phyloP scores from a whole-genome alignment of 805 yeast genomes.

The Candida arabinofermentans region DNA sequence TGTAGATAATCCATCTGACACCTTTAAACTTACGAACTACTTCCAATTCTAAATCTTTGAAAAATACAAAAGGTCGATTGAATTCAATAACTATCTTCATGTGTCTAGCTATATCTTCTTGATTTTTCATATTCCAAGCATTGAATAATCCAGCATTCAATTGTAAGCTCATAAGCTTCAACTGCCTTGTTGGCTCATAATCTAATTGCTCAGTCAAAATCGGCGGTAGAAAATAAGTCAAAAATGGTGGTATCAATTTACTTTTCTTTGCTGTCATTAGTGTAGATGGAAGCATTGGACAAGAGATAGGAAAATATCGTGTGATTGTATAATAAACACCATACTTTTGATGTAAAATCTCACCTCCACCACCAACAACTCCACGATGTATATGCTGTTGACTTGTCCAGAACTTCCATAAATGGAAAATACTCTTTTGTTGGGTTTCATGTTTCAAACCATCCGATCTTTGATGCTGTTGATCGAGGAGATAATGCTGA shows the following conservation, averaged over 20 bases:
- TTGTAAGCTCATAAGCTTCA: constrained; percentile 7
- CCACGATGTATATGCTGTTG: background rate
- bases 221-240: constrained; percentile 13
- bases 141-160: background rate
- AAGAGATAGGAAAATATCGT: constrained; percentile 11
- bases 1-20: constrained; percentile 36
- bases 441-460: background rate
- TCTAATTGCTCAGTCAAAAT: constrained; percentile 5
- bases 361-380: constrained; percentile 13
- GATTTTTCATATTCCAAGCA: background rate
- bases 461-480: background rate
- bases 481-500: too few relatives aligned
- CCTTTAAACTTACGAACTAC: constrained; percentile 39
- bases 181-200: constrained; percentile 4
- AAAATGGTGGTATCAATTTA: constrained; percentile 14
- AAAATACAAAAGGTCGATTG: constrained; percentile 13
- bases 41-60: constrained; percentile 14
- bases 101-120: constrained; percentile 4
- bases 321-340: constrained; percentile 19
- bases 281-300: background rate
- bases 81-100: constrained; percentile 23
- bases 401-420: constrained; percentile 4
- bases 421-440: background rate
- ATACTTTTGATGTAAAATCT: constrained; percentile 4
- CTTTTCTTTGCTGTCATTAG: background rate